These are phyloP conservation scores for Amanita phalloides DNA, from an alignment of 768 basidiomycete genomes.

Conservation along the genomic window DNA sequence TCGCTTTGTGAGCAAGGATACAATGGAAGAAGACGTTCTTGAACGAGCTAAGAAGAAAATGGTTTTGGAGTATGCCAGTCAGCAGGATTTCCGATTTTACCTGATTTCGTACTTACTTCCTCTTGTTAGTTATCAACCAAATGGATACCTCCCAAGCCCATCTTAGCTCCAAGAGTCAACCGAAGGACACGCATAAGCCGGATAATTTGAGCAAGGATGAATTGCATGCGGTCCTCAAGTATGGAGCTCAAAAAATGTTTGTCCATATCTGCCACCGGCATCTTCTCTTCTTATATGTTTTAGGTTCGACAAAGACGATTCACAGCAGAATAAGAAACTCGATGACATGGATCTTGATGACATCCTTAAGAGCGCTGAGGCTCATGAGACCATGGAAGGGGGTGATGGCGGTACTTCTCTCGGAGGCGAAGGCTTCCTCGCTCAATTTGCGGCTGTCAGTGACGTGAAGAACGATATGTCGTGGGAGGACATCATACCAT, in stretches of 20 bases:
- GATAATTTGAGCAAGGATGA: constrained; percentile 93
- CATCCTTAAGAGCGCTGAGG: constrained; percentile 92
- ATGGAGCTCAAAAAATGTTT: constrained; percentile 95
- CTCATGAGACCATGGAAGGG: constrained; percentile 85
- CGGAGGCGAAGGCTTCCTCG: constrained; percentile 96
- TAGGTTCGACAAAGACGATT: constrained; percentile 97
- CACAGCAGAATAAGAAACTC: constrained; percentile 85
- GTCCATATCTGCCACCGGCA: constrained; percentile 14
- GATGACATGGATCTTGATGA: constrained; percentile 99
- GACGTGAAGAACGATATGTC: constrained; percentile 98
- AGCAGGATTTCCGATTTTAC: constrained; percentile 17
- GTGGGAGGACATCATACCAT: constrained; percentile 98
- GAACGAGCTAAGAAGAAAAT: constrained; percentile 99
- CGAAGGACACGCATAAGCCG: constrained; percentile 62
- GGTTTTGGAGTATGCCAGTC: constrained; percentile 98
- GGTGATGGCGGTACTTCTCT: constrained; percentile 85
- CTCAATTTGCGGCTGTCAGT: constrained; percentile 90
- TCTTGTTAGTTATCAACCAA: constrained; percentile 84
- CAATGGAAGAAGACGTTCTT: constrained; percentile 97
- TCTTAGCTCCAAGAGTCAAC: constrained; percentile 69
- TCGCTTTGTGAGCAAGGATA: constrained; percentile 97
- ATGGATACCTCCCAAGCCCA: constrained; percentile 99
- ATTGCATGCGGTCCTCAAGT: constrained; percentile 93
- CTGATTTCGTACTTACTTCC: constrained; percentile 4
- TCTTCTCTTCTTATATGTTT: constrained; percentile 6